These are phyloP conservation scores for Paramecium octaurelia DNA, from an alignment of 73 alveolate species.

Conservation along the genomic window DNA sequence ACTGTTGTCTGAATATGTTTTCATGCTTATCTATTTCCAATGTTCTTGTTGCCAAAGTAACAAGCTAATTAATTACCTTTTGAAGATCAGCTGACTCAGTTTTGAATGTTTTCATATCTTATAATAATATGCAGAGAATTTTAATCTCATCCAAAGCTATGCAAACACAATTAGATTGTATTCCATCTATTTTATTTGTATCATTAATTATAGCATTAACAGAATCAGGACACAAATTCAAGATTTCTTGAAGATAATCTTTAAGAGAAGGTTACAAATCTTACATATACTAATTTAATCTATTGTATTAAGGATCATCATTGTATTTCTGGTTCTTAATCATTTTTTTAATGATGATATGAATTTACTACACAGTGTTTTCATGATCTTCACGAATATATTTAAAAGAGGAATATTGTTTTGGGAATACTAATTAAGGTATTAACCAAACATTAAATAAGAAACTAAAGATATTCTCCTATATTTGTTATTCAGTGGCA, in stretches of 20 bases:
- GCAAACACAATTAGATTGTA: slow-evolving; percentile 24
- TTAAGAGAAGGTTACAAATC: neutral
- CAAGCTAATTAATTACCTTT: neutral
- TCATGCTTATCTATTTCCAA: slow-evolving; percentile 3
- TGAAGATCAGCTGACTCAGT: neutral
- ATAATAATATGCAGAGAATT: neutral
- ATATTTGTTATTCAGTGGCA: neutral
- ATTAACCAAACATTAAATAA: slow-evolving; percentile 30
- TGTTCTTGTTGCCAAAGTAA: neutral
- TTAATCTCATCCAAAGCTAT: neutral
- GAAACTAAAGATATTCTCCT: neutral
- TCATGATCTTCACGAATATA: slow-evolving; percentile 23
- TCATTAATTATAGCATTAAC: neutral
- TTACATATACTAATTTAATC: neutral
- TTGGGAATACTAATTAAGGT: neutral
- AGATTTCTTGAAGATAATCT: neutral
- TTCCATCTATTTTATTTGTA: neutral
- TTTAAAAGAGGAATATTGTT: neutral
- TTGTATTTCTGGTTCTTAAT: neutral
- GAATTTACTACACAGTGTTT: neutral
- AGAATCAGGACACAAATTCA: slow-evolving; percentile 30
- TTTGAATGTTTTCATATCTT: neutral
- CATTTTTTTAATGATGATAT: neutral
- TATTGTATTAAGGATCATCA: neutral
- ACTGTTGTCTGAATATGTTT: neutral